Conservation (phyloP, 2,329 filamentous ascomycete genomes). For the Thielaviopsis euricoi region DNA sequence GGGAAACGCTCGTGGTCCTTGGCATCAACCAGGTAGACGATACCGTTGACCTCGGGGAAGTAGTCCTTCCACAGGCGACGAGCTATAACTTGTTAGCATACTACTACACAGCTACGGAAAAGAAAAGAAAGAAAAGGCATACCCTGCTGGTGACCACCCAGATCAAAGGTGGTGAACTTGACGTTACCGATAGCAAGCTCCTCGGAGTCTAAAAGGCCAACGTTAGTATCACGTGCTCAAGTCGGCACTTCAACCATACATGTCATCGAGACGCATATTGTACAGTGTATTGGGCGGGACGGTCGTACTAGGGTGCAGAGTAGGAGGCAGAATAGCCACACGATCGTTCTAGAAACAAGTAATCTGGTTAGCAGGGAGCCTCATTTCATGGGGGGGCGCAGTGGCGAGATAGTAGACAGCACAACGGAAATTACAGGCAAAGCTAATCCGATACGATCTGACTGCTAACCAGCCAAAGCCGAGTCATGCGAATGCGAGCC, state of each 20-base stretch:
- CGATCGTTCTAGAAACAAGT: slow-evolving; percentile 55
- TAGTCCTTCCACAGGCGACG: slow-evolving; percentile 93
- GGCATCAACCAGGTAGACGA: slow-evolving; percentile 94
- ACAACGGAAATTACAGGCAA: neutral
- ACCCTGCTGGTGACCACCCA: slow-evolving; percentile 89
- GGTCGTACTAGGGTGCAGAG: slow-evolving; percentile 70
- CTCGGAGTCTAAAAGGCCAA: slow-evolving; percentile 49
- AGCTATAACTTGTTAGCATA: slow-evolving; percentile 30
- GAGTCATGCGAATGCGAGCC: too few relatives aligned
- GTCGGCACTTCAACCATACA: neutral
- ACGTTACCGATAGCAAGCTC: slow-evolving; percentile 87
- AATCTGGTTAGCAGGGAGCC: neutral
- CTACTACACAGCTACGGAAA: neutral
- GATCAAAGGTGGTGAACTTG: slow-evolving; percentile 86
- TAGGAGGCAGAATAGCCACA: slow-evolving; percentile 78
- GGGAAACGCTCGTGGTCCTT: slow-evolving; percentile 90
- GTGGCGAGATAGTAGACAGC: neutral
- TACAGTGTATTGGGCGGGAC: neutral
- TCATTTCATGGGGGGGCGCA: neutral
- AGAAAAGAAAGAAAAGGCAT: slow-evolving; percentile 15
- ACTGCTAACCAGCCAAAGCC: neutral
- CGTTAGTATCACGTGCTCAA: neutral
- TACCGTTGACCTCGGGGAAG: slow-evolving; percentile 89
- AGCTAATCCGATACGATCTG: neutral
- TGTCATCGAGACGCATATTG: neutral